Evolutionary conservation across 306 rosid species (phyloP), one percentile per base, ranked within the genome.

Genomic region (Bauhinia variegata): DNA sequence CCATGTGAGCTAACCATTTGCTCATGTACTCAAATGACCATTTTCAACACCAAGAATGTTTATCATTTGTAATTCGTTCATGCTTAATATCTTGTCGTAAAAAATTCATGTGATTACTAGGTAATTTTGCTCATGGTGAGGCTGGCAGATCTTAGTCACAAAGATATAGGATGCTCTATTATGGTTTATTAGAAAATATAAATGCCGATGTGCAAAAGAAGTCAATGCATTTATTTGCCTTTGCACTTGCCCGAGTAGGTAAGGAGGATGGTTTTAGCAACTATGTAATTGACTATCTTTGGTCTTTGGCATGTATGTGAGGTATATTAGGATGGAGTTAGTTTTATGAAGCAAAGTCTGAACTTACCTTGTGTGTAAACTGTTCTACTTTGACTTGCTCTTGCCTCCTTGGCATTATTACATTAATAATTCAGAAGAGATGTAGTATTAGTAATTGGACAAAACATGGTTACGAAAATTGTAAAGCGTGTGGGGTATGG

Each of bases 11-110:
- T 23, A 23, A 23, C 28, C 28, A 23, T 2, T 23, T 23, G 28
- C 28, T 23, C 28, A 51, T 83, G 82, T 76, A 76, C 63, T 61
- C 41, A 53, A 72, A 58, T 51, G 61, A 34, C 59, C 56, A n/a
- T n/a, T n/a, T 36, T 79, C 80, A 76, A 75, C 70, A 70, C 62
- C 34, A 41, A 61, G 71, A 55, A 64, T 75, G 63, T 63, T 72
- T 55, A 1, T 41, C 34, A 73, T 44, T 68, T 72, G 63, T 42
- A 50, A 49, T 64, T 19, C 31, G 49, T 46, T 49, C 56, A 17
- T 54, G 41, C 51, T 9, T 41, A 8, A 8, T 32, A 43, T 42
- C 19, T 18, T 19, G 18, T 28, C 28, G 39, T 14, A 36, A 39
- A 41, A 41, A 41, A 52, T 62, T 36, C 28, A 36, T 42, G 47